phyloP scores from a whole-genome alignment of 164 flowering plant genomes.

The Piper longum region DNA sequence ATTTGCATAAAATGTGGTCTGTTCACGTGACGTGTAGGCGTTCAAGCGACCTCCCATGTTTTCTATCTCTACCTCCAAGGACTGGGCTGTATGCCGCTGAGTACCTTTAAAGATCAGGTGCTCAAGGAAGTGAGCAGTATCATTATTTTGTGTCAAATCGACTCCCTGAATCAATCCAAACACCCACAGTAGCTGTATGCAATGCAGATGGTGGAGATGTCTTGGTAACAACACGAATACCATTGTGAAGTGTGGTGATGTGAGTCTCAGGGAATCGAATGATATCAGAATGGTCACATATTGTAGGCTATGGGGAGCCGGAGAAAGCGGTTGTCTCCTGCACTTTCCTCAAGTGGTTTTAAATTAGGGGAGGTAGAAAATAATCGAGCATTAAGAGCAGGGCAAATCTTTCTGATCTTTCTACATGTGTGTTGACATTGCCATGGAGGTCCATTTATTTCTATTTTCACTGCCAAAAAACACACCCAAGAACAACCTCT shows the following conservation, averaged over 20 bases:
- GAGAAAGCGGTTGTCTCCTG: slow-evolving; percentile 5
- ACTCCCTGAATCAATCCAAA: slow-evolving; percentile 88
- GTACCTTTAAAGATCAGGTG: slow-evolving; percentile 89
- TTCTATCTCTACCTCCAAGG: slow-evolving; percentile 72
- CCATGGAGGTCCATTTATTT: slow-evolving; percentile 1
- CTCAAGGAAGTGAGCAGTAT: slow-evolving; percentile 83
- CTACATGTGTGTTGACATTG: slow-evolving; percentile 4
- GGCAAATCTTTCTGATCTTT: slow-evolving; percentile 1
- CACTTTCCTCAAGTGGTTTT: slow-evolving; percentile 2
- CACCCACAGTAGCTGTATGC: slow-evolving; percentile 67
- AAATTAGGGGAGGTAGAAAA: slow-evolving; percentile 1
- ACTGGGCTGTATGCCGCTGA: slow-evolving; percentile 30
- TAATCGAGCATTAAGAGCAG: not conserved
- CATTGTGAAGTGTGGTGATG: slow-evolving; percentile 56
- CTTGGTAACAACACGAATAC: slow-evolving; percentile 69
- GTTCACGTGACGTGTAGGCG: slow-evolving; percentile 82
- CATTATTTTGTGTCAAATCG: slow-evolving; percentile 63
- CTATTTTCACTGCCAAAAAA: not conserved
- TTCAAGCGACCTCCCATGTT: slow-evolving; percentile 80
- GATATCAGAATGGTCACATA: slow-evolving; percentile 1
- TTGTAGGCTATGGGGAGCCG: slow-evolving; percentile 2
- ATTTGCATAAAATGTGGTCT: slow-evolving; percentile 74
- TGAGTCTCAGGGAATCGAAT: slow-evolving; percentile 21
- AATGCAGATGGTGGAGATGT: slow-evolving; percentile 30
- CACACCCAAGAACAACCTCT: too few relatives aligned